Evolutionary conservation across 768 basidiomycete genomes (phyloP).

Genomic region (Steccherinum ochraceum): DNA sequence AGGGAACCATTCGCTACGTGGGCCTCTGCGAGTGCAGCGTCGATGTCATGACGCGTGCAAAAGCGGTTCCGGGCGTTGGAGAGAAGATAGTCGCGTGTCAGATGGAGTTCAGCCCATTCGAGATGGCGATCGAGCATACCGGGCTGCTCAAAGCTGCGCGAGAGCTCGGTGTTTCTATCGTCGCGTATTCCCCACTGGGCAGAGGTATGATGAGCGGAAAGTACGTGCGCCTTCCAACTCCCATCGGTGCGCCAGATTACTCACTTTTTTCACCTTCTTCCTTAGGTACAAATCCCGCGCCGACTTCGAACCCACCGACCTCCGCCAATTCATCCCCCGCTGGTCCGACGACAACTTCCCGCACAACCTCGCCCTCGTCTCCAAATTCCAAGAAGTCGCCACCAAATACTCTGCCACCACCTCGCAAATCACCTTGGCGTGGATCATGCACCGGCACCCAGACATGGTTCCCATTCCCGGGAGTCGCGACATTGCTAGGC

Average conservation of each 20-base stretch:
- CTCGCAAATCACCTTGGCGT: constrained; percentile 25
- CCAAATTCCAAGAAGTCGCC: constrained; percentile 11
- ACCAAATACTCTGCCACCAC: constrained; percentile 17
- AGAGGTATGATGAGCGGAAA: constrained; percentile 4
- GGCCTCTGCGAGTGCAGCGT: constrained; percentile 32
- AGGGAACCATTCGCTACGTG: constrained; percentile 29
- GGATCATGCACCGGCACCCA: constrained; percentile 20
- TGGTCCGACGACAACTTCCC: constrained; percentile 21
- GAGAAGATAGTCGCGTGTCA: too few relatives aligned
- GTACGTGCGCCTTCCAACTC: too few relatives aligned
- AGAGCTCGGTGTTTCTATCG: constrained; percentile 28
- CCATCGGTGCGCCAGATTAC: too few relatives aligned
- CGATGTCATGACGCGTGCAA: constrained; percentile 25
- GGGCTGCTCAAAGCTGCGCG: constrained; percentile 20
- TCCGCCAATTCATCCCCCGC: constrained; percentile 2
- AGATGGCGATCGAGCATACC: constrained; percentile 24
- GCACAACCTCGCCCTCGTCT: constrained; percentile 27
- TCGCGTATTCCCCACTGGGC: constrained; percentile 30
- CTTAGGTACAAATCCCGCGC: too few relatives aligned
- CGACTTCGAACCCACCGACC: neutral
- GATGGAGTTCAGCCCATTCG: constrained; percentile 27
- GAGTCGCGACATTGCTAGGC: constrained; percentile 5
- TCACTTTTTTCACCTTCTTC: too few relatives aligned
- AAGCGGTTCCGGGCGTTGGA: constrained; percentile 26
- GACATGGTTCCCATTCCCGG: constrained; percentile 24